phyloP scores from a whole-genome alignment of 805 yeast genomes.

The Wickerhamiella occidentalis region DNA sequence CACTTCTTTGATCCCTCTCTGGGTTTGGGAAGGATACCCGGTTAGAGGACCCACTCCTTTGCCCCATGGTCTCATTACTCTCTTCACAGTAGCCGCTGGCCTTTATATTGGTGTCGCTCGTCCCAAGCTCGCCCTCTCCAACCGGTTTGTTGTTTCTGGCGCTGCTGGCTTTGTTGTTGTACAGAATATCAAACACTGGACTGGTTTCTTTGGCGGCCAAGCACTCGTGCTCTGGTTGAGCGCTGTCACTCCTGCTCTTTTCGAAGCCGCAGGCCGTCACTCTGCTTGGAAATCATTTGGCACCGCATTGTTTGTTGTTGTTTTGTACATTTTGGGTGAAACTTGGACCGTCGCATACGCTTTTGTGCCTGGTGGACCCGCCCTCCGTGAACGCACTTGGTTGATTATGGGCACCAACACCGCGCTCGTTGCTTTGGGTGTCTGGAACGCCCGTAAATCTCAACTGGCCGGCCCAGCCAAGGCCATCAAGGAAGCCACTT shows the following conservation, averaged over 20 bases:
- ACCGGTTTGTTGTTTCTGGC: conserved; percentile 34
- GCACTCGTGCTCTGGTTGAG: conserved; percentile 48
- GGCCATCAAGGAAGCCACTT: conserved; percentile 11
- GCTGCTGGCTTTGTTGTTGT: conserved; percentile 40
- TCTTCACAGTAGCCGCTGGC: conserved; percentile 50
- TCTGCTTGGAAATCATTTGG: conserved; percentile 39
- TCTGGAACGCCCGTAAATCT: conserved; percentile 25
- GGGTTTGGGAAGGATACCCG: conserved; percentile 97
- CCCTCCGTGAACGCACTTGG: conserved; percentile 81
- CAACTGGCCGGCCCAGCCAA: neutral
- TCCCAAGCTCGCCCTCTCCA: conserved; percentile 23
- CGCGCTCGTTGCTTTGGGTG: conserved; percentile 41
- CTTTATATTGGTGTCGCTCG: conserved; percentile 33
- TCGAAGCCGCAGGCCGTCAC: conserved; percentile 44
- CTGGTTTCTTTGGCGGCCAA: conserved; percentile 64
- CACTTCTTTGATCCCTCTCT: conserved; percentile 71
- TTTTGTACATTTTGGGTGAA: conserved; percentile 58
- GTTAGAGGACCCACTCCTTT: conserved; percentile 77
- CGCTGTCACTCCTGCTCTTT: conserved; percentile 47
- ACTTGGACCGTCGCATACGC: conserved; percentile 98
- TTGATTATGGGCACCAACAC: conserved; percentile 51
- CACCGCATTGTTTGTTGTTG: conserved; percentile 34
- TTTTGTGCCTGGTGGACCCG: conserved; percentile 88
- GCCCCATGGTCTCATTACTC: conserved; percentile 60
- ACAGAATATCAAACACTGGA: conserved; percentile 49